Conservation (phyloP, 371 early-diverging fungal species). For the Mucor circinelloides region DNA sequence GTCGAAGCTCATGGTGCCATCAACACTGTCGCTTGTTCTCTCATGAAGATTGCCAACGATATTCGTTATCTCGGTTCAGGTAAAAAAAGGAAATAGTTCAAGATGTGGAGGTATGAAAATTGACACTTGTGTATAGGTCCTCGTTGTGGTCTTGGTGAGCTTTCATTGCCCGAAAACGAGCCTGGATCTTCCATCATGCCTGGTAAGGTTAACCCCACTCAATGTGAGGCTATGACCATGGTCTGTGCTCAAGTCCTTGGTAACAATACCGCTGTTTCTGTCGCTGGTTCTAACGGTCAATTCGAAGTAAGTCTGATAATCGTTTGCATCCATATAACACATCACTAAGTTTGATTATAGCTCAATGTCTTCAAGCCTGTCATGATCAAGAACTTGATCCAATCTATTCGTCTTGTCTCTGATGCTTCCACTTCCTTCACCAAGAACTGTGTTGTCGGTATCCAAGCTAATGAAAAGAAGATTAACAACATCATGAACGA, state of each 20-base stretch:
- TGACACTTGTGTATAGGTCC: constrained; percentile 50
- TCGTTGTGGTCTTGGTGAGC: constrained; percentile 89
- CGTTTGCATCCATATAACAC: neutral
- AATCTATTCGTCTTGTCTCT: constrained; percentile 75
- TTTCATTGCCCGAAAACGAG: constrained; percentile 87
- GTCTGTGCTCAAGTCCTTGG: constrained; percentile 91
- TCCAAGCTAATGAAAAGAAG: constrained; percentile 74
- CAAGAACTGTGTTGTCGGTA: constrained; percentile 85
- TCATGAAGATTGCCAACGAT: constrained; percentile 93
- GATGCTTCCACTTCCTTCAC: constrained; percentile 82
- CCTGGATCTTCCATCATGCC: constrained; percentile 95
- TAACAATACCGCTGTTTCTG: constrained; percentile 79
- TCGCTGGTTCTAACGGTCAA: constrained; percentile 88
- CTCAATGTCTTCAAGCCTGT: constrained; percentile 94
- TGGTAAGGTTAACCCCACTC: constrained; percentile 93
- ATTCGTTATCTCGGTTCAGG: constrained; percentile 85
- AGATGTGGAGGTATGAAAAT: neutral
- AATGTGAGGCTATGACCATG: constrained; percentile 94
- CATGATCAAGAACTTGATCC: constrained; percentile 86
- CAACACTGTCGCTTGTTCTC: constrained; percentile 82
- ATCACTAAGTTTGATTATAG: constrained; percentile 22
- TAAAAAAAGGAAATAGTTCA: neutral
- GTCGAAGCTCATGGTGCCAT: constrained; percentile 87
- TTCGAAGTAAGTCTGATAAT: constrained; percentile 61
- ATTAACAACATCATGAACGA: constrained; percentile 77